Evolutionary conservation across 2,329 filamentous ascomycete genomes (phyloP).

Genomic region (Claviceps quebecensis): DNA sequence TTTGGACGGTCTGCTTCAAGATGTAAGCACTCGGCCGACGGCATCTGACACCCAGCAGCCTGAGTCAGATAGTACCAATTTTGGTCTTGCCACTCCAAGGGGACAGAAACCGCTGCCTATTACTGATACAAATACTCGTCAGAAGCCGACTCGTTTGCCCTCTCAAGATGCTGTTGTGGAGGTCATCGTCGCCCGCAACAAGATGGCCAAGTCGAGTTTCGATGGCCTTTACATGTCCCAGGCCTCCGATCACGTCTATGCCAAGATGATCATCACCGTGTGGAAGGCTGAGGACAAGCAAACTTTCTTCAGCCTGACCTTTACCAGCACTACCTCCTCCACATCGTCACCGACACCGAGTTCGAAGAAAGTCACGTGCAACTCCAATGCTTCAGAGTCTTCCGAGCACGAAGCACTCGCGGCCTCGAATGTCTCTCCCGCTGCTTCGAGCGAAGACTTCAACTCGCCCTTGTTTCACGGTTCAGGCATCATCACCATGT

Average conservation of each 20-base stretch:
- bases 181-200: constrained; percentile 46
- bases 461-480: constrained; percentile 33
- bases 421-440: constrained; percentile 31
- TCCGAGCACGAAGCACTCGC: constrained; percentile 31
- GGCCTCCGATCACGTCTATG: constrained; percentile 33
- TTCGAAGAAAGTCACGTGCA: constrained; percentile 24
- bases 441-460: constrained; percentile 33
- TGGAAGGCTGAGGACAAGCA: constrained; percentile 56
- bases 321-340: constrained; percentile 44
- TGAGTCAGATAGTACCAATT: constrained; percentile 11
- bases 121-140: constrained; percentile 19
- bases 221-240: constrained; percentile 21
- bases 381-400: constrained; percentile 27
- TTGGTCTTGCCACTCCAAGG: constrained; percentile 26
- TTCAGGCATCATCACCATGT: constrained; percentile 38
- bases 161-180: constrained; percentile 51
- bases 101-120: constrained; percentile 7
- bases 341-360: constrained; percentile 16
- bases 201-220: constrained; percentile 25
- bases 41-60: constrained; percentile 11
- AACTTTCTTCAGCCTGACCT: constrained; percentile 60
- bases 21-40: constrained; percentile 22
- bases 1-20: constrained; percentile 36
- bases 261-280: constrained; percentile 64
- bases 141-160: constrained; percentile 13